Percentiles rank a stretch among this genome's conserved stretches.
Evolutionary conservation across 2,329 filamentous ascomycete genomes (phyloP).

Genomic region (Paracoccidioides lutzii): DNA sequence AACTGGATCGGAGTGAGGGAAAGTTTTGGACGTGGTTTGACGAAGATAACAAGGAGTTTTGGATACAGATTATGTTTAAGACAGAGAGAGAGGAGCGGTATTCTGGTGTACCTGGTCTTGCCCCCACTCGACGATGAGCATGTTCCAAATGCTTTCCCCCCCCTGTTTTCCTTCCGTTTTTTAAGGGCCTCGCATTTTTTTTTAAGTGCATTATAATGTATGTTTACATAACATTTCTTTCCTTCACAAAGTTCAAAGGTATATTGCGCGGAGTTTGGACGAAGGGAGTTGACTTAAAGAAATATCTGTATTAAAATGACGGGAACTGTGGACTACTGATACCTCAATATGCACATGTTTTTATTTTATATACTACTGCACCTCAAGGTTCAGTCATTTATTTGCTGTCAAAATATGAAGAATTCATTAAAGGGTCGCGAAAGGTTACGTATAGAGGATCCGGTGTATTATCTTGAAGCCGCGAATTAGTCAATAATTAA

Average conservation of each 20-base stretch:
- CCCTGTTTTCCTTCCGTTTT: background rate
- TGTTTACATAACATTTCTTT: background rate
- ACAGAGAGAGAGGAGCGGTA: conserved; percentile 92
- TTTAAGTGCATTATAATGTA: background rate
- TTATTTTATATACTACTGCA: background rate
- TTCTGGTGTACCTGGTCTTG: conserved; percentile 52
- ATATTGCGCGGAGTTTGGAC: conserved; percentile 1
- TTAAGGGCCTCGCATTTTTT: background rate
- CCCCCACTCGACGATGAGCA: conserved; percentile 25
- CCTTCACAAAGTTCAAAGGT: background rate
- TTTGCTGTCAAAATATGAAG: background rate
- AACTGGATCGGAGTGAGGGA: conserved; percentile 80
- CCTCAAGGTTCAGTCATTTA: background rate
- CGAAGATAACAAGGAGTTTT: conserved; percentile 89
- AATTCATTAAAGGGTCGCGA: too few species aligned
- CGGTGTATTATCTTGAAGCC: too few species aligned
- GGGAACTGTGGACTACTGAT: background rate
- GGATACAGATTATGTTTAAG: conserved; percentile 96
- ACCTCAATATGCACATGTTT: background rate
- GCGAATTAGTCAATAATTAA: too few species aligned
- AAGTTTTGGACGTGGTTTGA: conserved; percentile 93
- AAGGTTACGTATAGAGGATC: too few species aligned
- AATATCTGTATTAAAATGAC: background rate
- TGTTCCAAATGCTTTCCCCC: background rate
- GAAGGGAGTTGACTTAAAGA: background rate